phyloP scores from a whole-genome alignment of 2,329 filamentous ascomycete species.

The Fusarium zealandicum region DNA sequence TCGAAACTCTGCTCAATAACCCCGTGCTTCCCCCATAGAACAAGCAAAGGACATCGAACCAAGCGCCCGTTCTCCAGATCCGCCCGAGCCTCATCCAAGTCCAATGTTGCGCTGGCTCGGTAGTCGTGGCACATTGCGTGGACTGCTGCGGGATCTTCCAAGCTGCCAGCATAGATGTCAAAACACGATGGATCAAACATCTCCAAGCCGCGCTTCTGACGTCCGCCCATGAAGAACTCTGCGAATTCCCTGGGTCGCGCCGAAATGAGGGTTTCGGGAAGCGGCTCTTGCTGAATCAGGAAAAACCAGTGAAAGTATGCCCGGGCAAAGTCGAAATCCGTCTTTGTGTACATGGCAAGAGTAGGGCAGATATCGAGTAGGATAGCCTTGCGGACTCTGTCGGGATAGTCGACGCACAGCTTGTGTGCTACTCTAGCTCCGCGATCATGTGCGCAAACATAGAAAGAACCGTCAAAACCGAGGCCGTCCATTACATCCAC shows the following conservation, averaged over 20 bases:
- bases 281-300: slow-evolving; percentile 58
- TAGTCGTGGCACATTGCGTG: slow-evolving; percentile 65
- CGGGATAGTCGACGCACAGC: slow-evolving; percentile 56
- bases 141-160: slow-evolving; percentile 52
- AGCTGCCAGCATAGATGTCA: slow-evolving; percentile 51
- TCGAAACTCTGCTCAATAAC: slow-evolving; percentile 59
- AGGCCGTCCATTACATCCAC: slow-evolving; percentile 54
- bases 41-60: slow-evolving; percentile 55
- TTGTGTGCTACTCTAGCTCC: slow-evolving; percentile 64
- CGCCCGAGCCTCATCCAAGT: slow-evolving; percentile 57
- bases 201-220: slow-evolving; percentile 45
- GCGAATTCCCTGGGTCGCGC: slow-evolving; percentile 50
- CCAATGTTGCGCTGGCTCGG: slow-evolving; percentile 58
- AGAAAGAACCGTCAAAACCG: slow-evolving; percentile 49
- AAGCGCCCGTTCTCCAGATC: slow-evolving; percentile 53
- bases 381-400: slow-evolving; percentile 51
- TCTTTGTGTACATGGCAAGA: slow-evolving; percentile 58
- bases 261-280: slow-evolving; percentile 58
- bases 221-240: slow-evolving; percentile 52
- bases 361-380: slow-evolving; percentile 64
- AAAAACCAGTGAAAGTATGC: slow-evolving; percentile 68
- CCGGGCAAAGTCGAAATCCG: slow-evolving; percentile 52
- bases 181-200: slow-evolving; percentile 48
- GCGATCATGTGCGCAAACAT: slow-evolving; percentile 63
- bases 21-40: slow-evolving; percentile 59